These are phyloP conservation scores for Suillus weaverae DNA, from an alignment of 768 basidiomycete species.

Conservation along the genomic window DNA sequence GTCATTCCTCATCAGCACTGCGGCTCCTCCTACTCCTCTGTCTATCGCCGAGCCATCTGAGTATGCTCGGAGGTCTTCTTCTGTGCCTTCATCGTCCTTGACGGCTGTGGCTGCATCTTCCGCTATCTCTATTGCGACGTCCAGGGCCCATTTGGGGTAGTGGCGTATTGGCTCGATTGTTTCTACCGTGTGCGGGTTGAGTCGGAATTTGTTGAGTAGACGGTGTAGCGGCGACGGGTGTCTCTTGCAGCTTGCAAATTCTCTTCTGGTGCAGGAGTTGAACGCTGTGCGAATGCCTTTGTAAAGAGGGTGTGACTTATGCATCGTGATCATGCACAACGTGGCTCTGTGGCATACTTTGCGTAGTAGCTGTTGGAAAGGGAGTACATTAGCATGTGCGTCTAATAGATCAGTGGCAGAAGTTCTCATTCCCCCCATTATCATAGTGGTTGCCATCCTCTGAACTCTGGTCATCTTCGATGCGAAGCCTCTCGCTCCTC, in stretches of 20 bases:
- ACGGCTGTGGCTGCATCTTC: constrained; percentile 8
- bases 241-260: constrained; percentile 5
- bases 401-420: constrained; percentile 20
- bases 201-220: constrained; percentile 14
- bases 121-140: not conserved
- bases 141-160: constrained; percentile 12
- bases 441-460: constrained; percentile 5
- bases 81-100: not conserved
- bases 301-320: constrained; percentile 20
- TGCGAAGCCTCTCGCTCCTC: not conserved
- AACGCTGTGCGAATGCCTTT: constrained; percentile 17
- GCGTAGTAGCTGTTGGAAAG: constrained; percentile 11
- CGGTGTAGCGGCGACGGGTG: constrained; percentile 25
- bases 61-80: too few relatives aligned
- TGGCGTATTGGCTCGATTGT: constrained; percentile 16
- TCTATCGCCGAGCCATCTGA: too few relatives aligned
- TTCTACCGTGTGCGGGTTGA: constrained; percentile 15
- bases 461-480: constrained; percentile 4
- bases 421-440: constrained; percentile 15
- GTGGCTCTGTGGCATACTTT: constrained; percentile 2
- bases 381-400: constrained; percentile 20
- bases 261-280: constrained; percentile 9
- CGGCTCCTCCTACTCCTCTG: too few relatives aligned
- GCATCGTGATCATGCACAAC: constrained; percentile 9
- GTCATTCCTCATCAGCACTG: too few relatives aligned